Conservation (phyloP, 208 protist genomes). For the Wallacemonas rigidus region DNA sequence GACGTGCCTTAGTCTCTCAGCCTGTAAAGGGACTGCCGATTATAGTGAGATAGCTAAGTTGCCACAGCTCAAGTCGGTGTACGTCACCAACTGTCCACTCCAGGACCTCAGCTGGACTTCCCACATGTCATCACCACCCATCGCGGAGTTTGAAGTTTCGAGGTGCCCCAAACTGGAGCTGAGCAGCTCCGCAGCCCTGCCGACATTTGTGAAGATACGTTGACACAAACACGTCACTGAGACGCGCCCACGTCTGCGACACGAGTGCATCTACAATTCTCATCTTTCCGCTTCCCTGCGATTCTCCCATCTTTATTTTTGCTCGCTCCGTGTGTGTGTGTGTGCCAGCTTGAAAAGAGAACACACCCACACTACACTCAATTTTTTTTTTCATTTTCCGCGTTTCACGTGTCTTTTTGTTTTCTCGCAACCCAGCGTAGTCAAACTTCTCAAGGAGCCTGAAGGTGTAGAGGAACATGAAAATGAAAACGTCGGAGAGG, state of each 20-base stretch:
- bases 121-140: background rate
- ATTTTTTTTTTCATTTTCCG: no score
- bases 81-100: background rate
- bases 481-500: no score
- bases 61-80: background rate
- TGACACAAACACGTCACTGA: background rate
- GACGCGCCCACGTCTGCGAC: background rate
- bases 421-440: no score
- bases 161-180: background rate
- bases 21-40: background rate
- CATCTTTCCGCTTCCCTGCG: background rate
- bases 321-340: background rate
- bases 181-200: background rate
- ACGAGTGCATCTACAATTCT: background rate
- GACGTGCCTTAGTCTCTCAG: background rate
- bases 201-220: background rate
- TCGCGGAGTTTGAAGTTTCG: background rate
- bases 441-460: no score
- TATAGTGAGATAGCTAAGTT: conserved; percentile 1
- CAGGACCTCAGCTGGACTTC: background rate
- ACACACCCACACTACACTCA: no score
- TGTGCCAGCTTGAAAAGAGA: no score
- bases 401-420: no score
- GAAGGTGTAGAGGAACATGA: no score
- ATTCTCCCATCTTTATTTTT: background rate